Evolutionary conservation across 306 rosid species (phyloP), one percentile per base, ranked within the genome.

Genomic region (Begonia loranthoides): DNA sequence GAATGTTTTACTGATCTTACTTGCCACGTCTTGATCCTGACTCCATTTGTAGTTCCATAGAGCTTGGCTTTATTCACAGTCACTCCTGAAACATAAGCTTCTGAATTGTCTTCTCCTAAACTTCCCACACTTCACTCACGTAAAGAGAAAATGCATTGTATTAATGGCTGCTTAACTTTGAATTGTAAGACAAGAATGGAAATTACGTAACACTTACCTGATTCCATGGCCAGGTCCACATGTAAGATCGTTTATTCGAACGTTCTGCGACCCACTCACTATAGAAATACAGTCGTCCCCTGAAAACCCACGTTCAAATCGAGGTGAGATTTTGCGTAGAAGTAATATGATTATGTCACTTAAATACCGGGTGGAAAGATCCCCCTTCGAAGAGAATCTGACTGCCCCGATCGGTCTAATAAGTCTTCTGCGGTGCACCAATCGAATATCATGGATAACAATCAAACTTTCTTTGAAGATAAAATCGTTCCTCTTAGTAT

Each of bases 191-290:
- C 36, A 5, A 28, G 1, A 28, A 28, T 28, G 36, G 72, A 49
- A 12, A 51, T 49, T 28, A 7, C 8, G 1, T 28, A 28, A 28
- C 4, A 28, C 8, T 28, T 60, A 83, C 94, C 94, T 84, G 62
- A 87, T 83, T 33, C 96, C 96, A 64, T 87, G 96, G 12, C 96
- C 96, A 1, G 96, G 90, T 54, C 96, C 96, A 19, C 96, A 87
- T 17, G 77, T 76, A 24, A 87, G 80, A 49, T 73, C 45, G 8
- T 60, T 61, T 52, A 80, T 90, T 66, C 24, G 54, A 22, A 87
- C 73, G 2, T 78, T 68, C 33, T 9, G 55, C 40, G 90, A 80
- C 34, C 90, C 96, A 51, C 60, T 63, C 14, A 71, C 96, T 46
- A 87, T 87, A 39, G 94, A 87, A 70, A 87, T 83, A 45, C 96